Percentiles rank a stretch among this genome's conserved stretches.
phyloP scores from a whole-genome alignment of 192 early-diverging fungal species.

The Mortierella hygrophila region DNA sequence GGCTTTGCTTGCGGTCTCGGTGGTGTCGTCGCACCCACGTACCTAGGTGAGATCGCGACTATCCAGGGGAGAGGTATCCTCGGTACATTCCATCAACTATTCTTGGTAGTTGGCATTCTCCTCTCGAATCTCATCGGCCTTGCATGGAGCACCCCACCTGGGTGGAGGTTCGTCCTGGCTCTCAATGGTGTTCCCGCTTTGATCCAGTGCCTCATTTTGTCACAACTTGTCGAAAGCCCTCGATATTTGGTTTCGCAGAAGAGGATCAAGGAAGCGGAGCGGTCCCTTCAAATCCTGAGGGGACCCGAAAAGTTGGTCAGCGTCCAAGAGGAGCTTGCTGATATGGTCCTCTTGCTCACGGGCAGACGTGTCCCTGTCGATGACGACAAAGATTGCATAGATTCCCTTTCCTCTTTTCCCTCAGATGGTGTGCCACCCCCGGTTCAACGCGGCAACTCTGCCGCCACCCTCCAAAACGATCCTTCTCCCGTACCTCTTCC shows the following conservation, averaged over 20 bases:
- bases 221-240: conserved; percentile 79
- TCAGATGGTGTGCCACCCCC: background rate
- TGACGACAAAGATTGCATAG: background rate
- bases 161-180: conserved; percentile 82
- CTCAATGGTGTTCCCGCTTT: conserved; percentile 73
- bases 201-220: conserved; percentile 68
- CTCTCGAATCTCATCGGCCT: conserved; percentile 73
- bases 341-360: conserved; percentile 65
- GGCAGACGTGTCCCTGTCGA: conserved; percentile 16
- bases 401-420: background rate
- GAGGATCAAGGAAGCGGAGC: conserved; percentile 67
- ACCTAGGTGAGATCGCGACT: conserved; percentile 85
- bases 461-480: background rate
- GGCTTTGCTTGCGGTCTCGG: conserved; percentile 82
- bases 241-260: conserved; percentile 73
- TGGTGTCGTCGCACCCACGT: conserved; percentile 67
- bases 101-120: conserved; percentile 82
- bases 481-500: background rate
- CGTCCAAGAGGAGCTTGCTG: conserved; percentile 69
- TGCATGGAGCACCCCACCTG: conserved; percentile 67
- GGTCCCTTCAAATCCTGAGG: conserved; percentile 63
- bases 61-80: conserved; percentile 71
- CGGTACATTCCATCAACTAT: conserved; percentile 82
- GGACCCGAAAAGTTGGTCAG: conserved; percentile 39
- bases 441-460: conserved; percentile 2